These are phyloP conservation scores for Pseudocercospora pini-densiflorae DNA, from an alignment of 2,329 filamentous ascomycete species.

Conservation along the genomic window DNA sequence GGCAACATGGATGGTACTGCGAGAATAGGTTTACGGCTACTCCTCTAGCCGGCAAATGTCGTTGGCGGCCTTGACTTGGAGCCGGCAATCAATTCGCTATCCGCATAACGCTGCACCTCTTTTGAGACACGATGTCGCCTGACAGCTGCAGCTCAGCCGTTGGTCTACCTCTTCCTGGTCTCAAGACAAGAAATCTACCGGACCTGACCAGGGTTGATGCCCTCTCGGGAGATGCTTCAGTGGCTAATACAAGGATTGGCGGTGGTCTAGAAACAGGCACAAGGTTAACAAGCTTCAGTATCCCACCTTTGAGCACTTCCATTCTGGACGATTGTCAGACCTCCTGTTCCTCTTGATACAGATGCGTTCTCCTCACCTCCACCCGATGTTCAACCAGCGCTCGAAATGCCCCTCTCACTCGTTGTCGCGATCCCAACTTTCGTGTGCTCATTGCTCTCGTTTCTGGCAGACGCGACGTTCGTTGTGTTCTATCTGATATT, in stretches of 20 bases:
- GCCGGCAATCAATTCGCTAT: background rate
- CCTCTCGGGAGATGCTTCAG: slow-evolving; percentile 3
- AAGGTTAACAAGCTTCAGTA: slow-evolving; percentile 3
- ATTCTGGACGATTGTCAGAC: slow-evolving; percentile 1
- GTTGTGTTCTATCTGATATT: slow-evolving; percentile 25
- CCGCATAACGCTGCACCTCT: background rate
- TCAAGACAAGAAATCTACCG: background rate
- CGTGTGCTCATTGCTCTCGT: slow-evolving; percentile 26
- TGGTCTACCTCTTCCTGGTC: background rate
- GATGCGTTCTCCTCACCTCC: slow-evolving; percentile 2
- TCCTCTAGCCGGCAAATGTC: background rate
- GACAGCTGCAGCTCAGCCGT: background rate
- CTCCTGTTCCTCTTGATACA: background rate
- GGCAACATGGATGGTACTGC: too few relatives aligned
- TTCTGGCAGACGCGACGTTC: slow-evolving; percentile 24
- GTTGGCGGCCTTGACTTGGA: background rate
- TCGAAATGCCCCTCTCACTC: slow-evolving; percentile 16
- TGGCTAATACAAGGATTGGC: slow-evolving; percentile 1
- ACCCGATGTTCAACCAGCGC: slow-evolving; percentile 1
- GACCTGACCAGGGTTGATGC: background rate
- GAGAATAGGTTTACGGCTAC: background rate
- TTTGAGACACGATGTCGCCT: slow-evolving; percentile 1
- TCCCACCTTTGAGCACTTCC: background rate
- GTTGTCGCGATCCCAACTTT: slow-evolving; percentile 29
- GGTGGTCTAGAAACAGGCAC: slow-evolving; percentile 5